Evolutionary conservation across 495 filamentous ascomycete genomes (phyloP), one percentile per base, ranked within the genome.

Genomic region (Emericellopsis terricola): DNA sequence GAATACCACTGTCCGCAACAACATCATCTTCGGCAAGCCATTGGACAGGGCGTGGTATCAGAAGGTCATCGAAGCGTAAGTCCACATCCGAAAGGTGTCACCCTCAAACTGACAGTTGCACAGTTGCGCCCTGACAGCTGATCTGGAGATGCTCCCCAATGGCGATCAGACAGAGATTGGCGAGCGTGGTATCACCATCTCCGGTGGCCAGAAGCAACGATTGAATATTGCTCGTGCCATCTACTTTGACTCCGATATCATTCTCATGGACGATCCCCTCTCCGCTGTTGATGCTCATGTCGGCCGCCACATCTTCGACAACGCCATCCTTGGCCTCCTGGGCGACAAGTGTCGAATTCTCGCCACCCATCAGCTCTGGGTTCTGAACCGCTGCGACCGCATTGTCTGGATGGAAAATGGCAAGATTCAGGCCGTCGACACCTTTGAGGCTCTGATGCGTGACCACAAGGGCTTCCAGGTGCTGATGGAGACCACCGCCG

Each of bases 281-380:
- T 81, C 76, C 15, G 81, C 81, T 7, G 81, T 89, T 3, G 81
- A 89, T 50, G 81, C 81, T 6, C 81, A 87, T 41, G 81, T 87
- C 34, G 89, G 87, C 9, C 74, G 81, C 11, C 87, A 94, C 50
- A 89, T 97, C 48, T 93, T 97, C 60, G 85, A 94, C 47, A 75
- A 92, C 38, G 89, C 84, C 23, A 94, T 97, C 31, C 74, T 83
- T 31, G 89, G 87, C 18, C 61, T 94, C 17, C 61, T 97, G 32
- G 80, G 80, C 43, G 69, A 87, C 53, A 91, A 94, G 42, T 86
- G 81, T 48, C 62, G 89, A 19, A 78, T 96, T 20, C 64, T 97
- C 23, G 89, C 87, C 3, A 97, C 89, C 0, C 89, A 97, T 53
- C 89, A 94, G 48, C 68, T 94, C 4, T 85, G 89, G 57, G 86